Evolutionary conservation across 352 stramenopile genomes (phyloP).

Genomic region (Globisporangium uncinulatum): DNA sequence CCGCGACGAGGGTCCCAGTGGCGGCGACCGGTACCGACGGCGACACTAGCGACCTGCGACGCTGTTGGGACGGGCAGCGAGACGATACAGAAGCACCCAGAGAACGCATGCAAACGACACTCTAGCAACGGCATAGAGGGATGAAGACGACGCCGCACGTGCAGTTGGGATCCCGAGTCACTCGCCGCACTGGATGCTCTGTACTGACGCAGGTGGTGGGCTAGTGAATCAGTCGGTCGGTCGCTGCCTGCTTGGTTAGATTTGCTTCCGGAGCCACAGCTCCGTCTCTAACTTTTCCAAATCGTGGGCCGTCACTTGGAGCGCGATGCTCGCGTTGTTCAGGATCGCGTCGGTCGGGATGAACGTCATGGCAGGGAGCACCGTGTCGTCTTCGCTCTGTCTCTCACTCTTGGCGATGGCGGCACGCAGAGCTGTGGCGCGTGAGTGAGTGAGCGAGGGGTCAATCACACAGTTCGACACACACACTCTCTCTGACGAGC

Average conservation of each 20-base stretch:
- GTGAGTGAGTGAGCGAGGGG: not conserved
- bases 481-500: not conserved
- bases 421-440: constrained; percentile 4
- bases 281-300: constrained; percentile 81
- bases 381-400: not conserved
- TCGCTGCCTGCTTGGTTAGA: constrained; percentile 36
- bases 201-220: not conserved
- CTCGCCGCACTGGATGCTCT: not conserved
- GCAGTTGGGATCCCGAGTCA: not conserved
- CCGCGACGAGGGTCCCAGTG: constrained; percentile 34
- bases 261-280: constrained; percentile 73
- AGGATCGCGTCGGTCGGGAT: constrained; percentile 65
- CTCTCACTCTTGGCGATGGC: constrained; percentile 1
- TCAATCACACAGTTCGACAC: not conserved
- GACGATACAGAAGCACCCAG: constrained; percentile 1
- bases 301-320: constrained; percentile 73
- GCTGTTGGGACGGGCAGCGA: not conserved
- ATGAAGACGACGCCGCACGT: not conserved
- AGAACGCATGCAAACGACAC: too few species aligned
- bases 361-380: constrained; percentile 61
- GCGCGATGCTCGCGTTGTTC: constrained; percentile 27
- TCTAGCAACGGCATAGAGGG: not conserved
- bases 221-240: not conserved
- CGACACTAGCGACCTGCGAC: constrained; percentile 26
- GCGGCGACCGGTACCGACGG: constrained; percentile 27